Base-by-base conservation (phyloP, 164 flowering plant genomes). In the Vitis labrusca region DNA sequence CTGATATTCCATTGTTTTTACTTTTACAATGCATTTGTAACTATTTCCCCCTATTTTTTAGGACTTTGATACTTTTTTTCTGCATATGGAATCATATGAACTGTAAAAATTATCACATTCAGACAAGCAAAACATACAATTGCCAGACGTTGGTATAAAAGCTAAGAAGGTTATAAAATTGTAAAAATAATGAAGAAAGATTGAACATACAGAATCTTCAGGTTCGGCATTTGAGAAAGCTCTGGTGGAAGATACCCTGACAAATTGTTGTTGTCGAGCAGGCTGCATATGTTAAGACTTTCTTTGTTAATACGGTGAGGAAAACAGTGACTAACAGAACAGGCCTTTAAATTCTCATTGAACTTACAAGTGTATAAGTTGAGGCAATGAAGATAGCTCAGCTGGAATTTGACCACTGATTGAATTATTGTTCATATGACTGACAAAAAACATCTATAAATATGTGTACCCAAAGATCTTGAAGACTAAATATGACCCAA, bases 331-430 rank as follows among this genome's bases (percentile, higher is more conserved):
- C 32, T 1, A 12, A 52, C 3, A 0, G 8, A 23, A 23, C 27
- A 23, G 27, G 27, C 27, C 27, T 1, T 23, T 23, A 23, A 23
- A 23, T 23, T 29, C 47, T 71, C 3, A 14, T 8, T 16, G 29
- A 61, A 53, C 80, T 73, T 50, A 74, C 77, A 77, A 62, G 60
- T 77, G 80, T 6, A 65, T 12, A 19, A 73, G 72, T 0, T 2
- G 12, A 1, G 77, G 61, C 61, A 77, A 23, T 17, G n/a, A 16
- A 10, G 59, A 65, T 13, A 73, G 68, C 67, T 73, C 77, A 0
- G 71, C 67, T 10, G 80, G 80, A 44, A 77, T 70, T 48, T 66
- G 80, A n/a, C 77, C 80, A 56, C 74, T 77, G 57, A 77, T 54
- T 19, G 74, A 73, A 47, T 73, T 77, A 70, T 77, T 74, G 54